Evolutionary conservation across 176 grass and related monocot genomes (phyloP).

Genomic region (Tillandsia leiboldiana): DNA sequence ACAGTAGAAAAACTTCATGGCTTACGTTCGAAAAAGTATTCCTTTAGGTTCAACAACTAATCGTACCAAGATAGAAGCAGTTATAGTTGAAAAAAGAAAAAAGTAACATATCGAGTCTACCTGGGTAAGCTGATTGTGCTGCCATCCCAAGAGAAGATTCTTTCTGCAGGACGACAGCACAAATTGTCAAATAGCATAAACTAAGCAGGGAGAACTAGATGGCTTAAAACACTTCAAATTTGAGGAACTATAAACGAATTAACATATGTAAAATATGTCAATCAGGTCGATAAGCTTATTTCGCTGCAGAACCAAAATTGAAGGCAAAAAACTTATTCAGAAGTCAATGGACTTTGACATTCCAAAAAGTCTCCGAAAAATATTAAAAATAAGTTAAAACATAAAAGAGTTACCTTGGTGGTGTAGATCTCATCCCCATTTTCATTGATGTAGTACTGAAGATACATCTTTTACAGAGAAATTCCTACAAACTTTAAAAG

Average conservation of each 20-base stretch:
- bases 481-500: conserved; percentile 2
- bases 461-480: conserved; percentile 48
- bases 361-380: neutral
- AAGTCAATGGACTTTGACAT: too few species aligned
- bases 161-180: conserved; percentile 37
- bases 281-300: neutral
- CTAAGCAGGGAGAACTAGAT: neutral
- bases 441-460: conserved; percentile 93
- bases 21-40: too few species aligned
- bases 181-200: neutral
- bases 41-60: neutral
- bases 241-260: conserved; percentile 1
- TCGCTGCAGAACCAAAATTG: neutral
- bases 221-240: neutral
- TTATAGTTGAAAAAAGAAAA: neutral
- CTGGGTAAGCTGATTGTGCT: conserved; percentile 82
- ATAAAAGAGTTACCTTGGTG: conserved; percentile 34
- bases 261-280: neutral
- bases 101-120: conserved; percentile 17
- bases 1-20: too few species aligned
- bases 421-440: conserved; percentile 94
- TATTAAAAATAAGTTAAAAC: neutral
- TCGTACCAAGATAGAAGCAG: neutral
- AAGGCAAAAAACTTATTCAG: neutral
- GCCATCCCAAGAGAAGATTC: conserved; percentile 67